Evolutionary conservation across 2,329 filamentous ascomycete genomes (phyloP).

Genomic region (Monosporascus sp.): DNA sequence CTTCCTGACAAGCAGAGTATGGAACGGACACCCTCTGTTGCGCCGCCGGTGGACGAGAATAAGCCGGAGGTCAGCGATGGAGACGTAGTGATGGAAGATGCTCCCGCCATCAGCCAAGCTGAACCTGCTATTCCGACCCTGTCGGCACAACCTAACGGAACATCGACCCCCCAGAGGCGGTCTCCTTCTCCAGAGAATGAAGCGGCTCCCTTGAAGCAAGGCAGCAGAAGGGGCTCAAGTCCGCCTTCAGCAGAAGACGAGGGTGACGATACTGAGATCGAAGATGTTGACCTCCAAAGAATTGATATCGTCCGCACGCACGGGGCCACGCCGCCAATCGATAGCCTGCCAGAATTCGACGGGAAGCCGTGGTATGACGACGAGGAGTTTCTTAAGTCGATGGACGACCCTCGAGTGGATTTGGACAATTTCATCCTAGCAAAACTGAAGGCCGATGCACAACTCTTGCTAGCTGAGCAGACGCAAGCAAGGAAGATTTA

Average conservation of each 20-base stretch:
- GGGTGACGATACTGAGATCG: conserved; percentile 50
- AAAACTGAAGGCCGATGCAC: conserved; percentile 37
- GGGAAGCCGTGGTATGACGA: conserved; percentile 45
- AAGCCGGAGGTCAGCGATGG: conserved; percentile 17
- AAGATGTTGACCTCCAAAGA: conserved; percentile 46
- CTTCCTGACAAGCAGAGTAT: conserved; percentile 19
- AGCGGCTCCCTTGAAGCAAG: conserved; percentile 17
- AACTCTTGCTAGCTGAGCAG: conserved; percentile 33
- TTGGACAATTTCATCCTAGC: conserved; percentile 42
- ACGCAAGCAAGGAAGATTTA: conserved; percentile 36
- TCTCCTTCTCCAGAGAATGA: conserved; percentile 20
- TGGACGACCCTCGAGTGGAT: conserved; percentile 31
- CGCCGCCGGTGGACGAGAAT: conserved; percentile 5
- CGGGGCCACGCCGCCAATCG: conserved; percentile 49
- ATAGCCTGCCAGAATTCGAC: conserved; percentile 45
- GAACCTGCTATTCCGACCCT: conserved; percentile 13
- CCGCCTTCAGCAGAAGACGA: conserved; percentile 45
- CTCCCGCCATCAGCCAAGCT: conserved; percentile 13
- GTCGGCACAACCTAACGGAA: conserved; percentile 5
- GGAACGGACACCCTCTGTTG: conserved; percentile 10
- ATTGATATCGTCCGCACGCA: conserved; percentile 44
- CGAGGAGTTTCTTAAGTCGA: conserved; percentile 35
- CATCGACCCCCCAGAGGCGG: conserved; percentile 13
- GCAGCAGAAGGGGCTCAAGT: conserved; percentile 28
- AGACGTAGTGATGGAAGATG: conserved; percentile 34